These are phyloP conservation scores for Linum tenue DNA, from an alignment of 345 rosid species.

Conservation along the genomic window DNA sequence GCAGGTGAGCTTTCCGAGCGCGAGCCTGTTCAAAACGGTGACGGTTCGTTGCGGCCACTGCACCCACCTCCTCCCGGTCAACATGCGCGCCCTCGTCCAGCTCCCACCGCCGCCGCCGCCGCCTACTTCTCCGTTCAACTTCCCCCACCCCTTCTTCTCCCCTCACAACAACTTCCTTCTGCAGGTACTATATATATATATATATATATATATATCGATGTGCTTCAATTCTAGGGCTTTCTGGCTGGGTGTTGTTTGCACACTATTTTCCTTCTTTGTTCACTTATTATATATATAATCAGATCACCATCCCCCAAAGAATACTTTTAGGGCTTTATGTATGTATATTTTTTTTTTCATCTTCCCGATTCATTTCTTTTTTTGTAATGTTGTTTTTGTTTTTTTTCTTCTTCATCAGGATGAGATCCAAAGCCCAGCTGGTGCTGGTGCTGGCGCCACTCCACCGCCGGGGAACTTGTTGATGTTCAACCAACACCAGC, in stretches of 20 bases:
- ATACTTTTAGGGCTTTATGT: neutral
- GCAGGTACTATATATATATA: conserved; percentile 1
- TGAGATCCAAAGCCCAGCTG: conserved; percentile 49
- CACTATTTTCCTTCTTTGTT: too few relatives aligned
- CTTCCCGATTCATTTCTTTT: neutral
- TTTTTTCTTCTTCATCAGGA: conserved; percentile 37
- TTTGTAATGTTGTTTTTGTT: conserved; percentile 3
- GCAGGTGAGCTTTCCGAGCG: conserved; percentile 92
- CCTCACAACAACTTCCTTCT: conserved; percentile 74
- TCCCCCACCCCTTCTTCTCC: conserved; percentile 58
- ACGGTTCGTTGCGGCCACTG: conserved; percentile 97
- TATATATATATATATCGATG: neutral
- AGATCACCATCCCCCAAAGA: too few relatives aligned
- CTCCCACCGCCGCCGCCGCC: conserved; percentile 7
- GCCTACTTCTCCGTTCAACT: conserved; percentile 50
- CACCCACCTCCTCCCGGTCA: conserved; percentile 75
- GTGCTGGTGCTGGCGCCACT: neutral
- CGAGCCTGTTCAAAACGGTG: conserved; percentile 93
- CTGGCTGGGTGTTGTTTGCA: neutral
- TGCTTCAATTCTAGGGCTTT: conserved; percentile 12
- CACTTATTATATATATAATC: too few relatives aligned
- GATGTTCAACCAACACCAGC: conserved; percentile 22
- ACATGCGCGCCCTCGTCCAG: conserved; percentile 53
- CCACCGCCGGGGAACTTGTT: conserved; percentile 62
- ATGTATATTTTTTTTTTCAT: neutral